phyloP scores from a whole-genome alignment of 352 stramenopile genomes.

The Pythium sukuiense region DNA sequence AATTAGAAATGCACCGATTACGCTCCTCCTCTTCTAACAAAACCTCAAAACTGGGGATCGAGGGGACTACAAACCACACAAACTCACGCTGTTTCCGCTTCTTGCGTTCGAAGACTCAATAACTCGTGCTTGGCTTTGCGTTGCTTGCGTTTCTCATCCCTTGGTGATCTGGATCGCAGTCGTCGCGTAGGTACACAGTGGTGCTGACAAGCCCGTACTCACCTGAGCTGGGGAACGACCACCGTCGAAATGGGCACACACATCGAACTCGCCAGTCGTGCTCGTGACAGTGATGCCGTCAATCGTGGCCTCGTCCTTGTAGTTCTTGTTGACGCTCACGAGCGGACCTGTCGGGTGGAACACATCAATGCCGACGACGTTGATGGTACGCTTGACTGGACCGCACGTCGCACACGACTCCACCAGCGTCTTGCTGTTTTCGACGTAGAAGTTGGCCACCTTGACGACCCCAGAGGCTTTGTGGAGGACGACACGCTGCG shows the following conservation, averaged over 20 bases:
- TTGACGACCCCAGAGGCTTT: constrained; percentile 52
- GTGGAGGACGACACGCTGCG: constrained; percentile 41
- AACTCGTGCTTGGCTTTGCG: no score
- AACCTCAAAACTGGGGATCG: constrained; percentile 1
- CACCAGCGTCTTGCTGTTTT: constrained; percentile 46
- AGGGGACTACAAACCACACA: background rate
- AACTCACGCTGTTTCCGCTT: background rate
- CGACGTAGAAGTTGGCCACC: constrained; percentile 54
- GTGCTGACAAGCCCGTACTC: constrained; percentile 2
- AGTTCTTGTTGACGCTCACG: constrained; percentile 71
- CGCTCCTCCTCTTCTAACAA: constrained; percentile 3
- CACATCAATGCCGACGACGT: constrained; percentile 48
- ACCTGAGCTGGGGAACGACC: constrained; percentile 25
- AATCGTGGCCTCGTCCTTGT: constrained; percentile 60
- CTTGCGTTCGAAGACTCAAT: constrained; percentile 5
- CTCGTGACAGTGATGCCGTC: constrained; percentile 41
- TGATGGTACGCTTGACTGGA: constrained; percentile 52
- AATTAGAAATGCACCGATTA: constrained; percentile 4
- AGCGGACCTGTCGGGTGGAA: constrained; percentile 55
- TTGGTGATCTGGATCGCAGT: constrained; percentile 20
- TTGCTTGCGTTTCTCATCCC: background rate
- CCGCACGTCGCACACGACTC: constrained; percentile 67
- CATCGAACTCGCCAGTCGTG: constrained; percentile 21
- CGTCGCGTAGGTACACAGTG: constrained; percentile 13
- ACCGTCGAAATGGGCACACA: constrained; percentile 34